Base-by-base conservation (phyloP, 106 monocot species). In the Dendrobium nobile region DNA sequence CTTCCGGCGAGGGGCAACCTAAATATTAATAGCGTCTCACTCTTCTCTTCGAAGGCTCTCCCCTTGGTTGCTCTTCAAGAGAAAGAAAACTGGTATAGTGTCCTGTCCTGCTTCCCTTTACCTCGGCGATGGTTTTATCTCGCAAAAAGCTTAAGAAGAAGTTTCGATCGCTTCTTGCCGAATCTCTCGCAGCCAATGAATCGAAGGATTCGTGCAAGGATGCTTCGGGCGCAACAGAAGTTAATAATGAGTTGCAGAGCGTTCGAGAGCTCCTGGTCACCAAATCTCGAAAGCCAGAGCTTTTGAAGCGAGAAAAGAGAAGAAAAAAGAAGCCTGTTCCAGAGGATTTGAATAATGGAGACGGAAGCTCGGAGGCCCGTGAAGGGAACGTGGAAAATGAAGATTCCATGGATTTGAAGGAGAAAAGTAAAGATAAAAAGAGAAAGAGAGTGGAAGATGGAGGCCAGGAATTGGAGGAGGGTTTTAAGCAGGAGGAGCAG, bases 141-240 rank as follows among this genome's bases (percentile, higher is more conserved):
- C 84, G 90, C 79, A 98, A 92, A 84, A 95, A 95, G 85, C 94
- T 98, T 20, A 92, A 98, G 84, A 82, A 87, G 78, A 92, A 89
- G 88, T 79, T 91, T 47, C 86, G 89, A 4, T 70, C 77, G 9
- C 86, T 92, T 48, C 45, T 87, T 40, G 79, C 82, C 27, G 90
- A 87, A 4, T 88, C 85, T 31, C 78, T 89, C 31, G 40, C 87
- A 18, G 78, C 24, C 2, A 20, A 78, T 72, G 85, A 83, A 45
- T 73, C 85, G 2, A 28, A 73, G 9, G 77, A 73, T 2, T 41
- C 75, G 0, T 7, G 44, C n/a, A 61, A 75, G 19, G 80, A 56
- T 44, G 74, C 42, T 65, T 86, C 24, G 6, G n/a, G 41, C 9
- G 28, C 9, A 0, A 75, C 54, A 67, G 80, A 83, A n/a, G 75